Conservation (phyloP, 306 rosid genomes). For the Lagenaria siceraria region DNA sequence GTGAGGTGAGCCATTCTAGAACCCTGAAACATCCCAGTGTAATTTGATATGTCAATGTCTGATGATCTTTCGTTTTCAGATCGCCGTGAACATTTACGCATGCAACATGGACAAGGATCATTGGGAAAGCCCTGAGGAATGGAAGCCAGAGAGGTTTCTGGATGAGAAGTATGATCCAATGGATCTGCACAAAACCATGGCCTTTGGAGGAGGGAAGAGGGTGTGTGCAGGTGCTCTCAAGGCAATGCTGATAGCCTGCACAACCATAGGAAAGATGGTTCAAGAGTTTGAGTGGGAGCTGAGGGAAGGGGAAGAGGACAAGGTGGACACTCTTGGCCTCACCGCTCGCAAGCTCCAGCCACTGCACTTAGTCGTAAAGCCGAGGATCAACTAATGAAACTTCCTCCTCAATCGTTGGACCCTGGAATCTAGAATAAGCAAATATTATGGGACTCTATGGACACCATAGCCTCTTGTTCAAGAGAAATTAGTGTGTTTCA, state of each 20-base stretch:
- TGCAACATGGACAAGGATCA: slow-evolving; percentile 66
- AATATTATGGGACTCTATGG: not conserved
- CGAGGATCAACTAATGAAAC: slow-evolving; percentile 14
- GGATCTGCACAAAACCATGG: slow-evolving; percentile 84
- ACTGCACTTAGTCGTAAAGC: slow-evolving; percentile 38
- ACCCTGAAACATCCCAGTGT: not conserved
- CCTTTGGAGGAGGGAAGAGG: slow-evolving; percentile 95
- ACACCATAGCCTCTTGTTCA: not conserved
- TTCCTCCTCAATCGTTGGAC: not conserved
- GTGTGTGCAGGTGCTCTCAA: slow-evolving; percentile 82
- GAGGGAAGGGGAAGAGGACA: slow-evolving; percentile 55
- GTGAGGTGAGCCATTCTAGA: slow-evolving; percentile 34
- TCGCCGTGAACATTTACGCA: slow-evolving; percentile 75
- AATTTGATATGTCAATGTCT: not conserved
- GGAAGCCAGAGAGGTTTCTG: slow-evolving; percentile 86
- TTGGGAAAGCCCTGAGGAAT: slow-evolving; percentile 65
- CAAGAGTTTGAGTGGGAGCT: slow-evolving; percentile 76
- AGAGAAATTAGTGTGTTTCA: not conserved
- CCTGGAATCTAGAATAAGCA: not conserved
- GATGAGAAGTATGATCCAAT: slow-evolving; percentile 40
- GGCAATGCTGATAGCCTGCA: slow-evolving; percentile 49
- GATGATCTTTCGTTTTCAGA: slow-evolving; percentile 22
- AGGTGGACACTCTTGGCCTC: slow-evolving; percentile 65
- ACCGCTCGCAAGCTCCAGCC: slow-evolving; percentile 75
- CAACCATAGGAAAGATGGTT: slow-evolving; percentile 54